Conservation (phyloP, 2,329 filamentous ascomycete genomes). For the Fusarium sp. region DNA sequence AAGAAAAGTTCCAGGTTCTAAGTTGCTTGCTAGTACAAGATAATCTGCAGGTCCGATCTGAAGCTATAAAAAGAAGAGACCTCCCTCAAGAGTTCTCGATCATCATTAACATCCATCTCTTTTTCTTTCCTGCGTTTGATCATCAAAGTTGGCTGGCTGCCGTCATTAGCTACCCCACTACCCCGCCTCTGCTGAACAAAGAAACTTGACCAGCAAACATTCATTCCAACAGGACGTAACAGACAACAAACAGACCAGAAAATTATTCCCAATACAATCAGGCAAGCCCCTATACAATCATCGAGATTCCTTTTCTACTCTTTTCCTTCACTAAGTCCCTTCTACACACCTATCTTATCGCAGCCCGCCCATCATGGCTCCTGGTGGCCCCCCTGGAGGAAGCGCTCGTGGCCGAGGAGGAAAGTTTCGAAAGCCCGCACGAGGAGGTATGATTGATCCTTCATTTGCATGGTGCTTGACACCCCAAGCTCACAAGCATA, state of each 20-base stretch:
- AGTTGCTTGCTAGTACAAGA: too few relatives aligned
- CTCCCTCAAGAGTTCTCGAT: constrained; percentile 26
- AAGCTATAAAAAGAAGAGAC: constrained; percentile 1
- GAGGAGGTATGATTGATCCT: constrained; percentile 76
- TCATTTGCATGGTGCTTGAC: background rate
- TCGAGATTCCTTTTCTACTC: background rate
- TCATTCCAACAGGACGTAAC: constrained; percentile 7
- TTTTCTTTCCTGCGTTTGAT: background rate
- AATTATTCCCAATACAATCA: background rate
- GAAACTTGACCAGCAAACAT: constrained; percentile 41
- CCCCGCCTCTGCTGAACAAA: constrained; percentile 51
- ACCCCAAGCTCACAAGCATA: constrained; percentile 53
- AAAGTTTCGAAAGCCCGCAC: constrained; percentile 93
- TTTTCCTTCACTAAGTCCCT: background rate
- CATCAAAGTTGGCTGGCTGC: constrained; percentile 23
- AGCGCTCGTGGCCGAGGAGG: constrained; percentile 83
- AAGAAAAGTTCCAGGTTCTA: background rate
- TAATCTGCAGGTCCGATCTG: background rate
- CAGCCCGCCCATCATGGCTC: constrained; percentile 59
- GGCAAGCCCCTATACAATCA: background rate
- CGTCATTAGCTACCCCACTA: constrained; percentile 55
- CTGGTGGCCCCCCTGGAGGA: constrained; percentile 56
- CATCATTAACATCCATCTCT: constrained; percentile 3
- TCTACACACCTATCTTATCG: constrained; percentile 9
- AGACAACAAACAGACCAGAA: constrained; percentile 16